Evolutionary conservation across 2,329 filamentous ascomycete species (phyloP).

Genomic region (Talaromyces sp.): DNA sequence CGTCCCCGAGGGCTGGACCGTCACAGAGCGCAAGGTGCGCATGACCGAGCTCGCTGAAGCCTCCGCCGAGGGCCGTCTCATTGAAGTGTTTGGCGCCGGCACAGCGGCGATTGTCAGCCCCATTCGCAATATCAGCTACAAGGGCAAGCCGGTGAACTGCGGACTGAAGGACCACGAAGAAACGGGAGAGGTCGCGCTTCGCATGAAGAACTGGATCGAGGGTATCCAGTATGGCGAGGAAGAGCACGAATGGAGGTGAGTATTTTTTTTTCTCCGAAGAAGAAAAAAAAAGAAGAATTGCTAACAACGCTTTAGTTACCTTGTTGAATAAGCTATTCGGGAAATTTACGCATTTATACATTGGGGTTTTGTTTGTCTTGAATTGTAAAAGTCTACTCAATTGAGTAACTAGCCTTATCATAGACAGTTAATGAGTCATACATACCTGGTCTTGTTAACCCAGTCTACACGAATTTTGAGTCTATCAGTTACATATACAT

Average conservation of each 20-base stretch:
- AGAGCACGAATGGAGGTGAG: conserved; percentile 83
- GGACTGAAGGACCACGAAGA: conserved; percentile 76
- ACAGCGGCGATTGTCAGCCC: conserved; percentile 93
- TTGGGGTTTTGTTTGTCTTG: background rate
- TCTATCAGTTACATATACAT: too few relatives aligned
- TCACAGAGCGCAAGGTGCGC: conserved; percentile 84
- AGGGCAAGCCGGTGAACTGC: conserved; percentile 72
- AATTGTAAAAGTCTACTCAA: background rate
- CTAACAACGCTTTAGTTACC: conserved; percentile 1
- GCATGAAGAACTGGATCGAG: conserved; percentile 97
- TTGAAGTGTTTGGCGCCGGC: conserved; percentile 91
- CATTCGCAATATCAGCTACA: conserved; percentile 84
- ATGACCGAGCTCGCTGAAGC: conserved; percentile 83
- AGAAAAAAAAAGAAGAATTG: background rate
- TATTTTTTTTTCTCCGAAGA: background rate
- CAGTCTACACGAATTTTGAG: background rate
- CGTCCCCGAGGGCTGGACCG: conserved; percentile 76
- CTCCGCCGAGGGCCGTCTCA: conserved; percentile 71
- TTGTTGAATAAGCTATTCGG: background rate
- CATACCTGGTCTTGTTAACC: background rate
- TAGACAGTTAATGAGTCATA: background rate
- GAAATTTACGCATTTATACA: background rate
- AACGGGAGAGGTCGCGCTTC: conserved; percentile 75
- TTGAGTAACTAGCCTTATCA: background rate
- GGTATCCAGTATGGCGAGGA: conserved; percentile 91